Base-by-base conservation (phyloP, 202 grass and related monocot genomes). In the Brachypodium distachyon region DNA sequence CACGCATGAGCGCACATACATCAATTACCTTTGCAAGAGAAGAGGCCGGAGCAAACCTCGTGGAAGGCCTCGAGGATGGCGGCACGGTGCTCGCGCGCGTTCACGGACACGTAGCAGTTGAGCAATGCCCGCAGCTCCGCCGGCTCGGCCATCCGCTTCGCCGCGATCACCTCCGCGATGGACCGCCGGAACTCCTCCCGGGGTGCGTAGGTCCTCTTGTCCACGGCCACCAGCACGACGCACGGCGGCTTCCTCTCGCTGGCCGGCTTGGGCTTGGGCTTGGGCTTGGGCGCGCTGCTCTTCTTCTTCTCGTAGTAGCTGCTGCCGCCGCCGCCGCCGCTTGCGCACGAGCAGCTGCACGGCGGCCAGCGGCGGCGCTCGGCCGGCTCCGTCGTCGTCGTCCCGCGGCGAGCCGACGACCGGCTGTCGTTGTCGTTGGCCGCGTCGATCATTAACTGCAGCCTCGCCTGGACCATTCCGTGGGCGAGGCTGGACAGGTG, bases 31-130 rank as follows among this genome's bases (percentile, higher is more conserved):
- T 78, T 78, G 73, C 83, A 56, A 1, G 79, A 71, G 73, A 93
- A 97, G 22, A 93, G 80, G 18, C 39, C 40, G 51, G 91, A 93
- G 81, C 90, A 97, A 12, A 91, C 94, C 76, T 97, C 94, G 65
- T 91, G 77, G 68, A 97, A 93, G 51, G 94, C 90, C 51, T 93
- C 91, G 22, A 97, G 91, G 43, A 97, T 97, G 59, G 80, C 71
- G 54, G 81, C 81, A 52, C 87, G 91, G 67, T 92, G 95, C 80
- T 92, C 89, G 7, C 86, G 62, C 16, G 89, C 76, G 83, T 97
- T 97, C 77, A 97, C 84, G 1, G 91, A 89, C 10, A 97, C 61
- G 83, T 97, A 94, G 83, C 95, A 94, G 67, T 94, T 97, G 68
- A 97, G 59, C 67, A 97, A 79, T 52, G 86, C 86, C n/a, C 87